Evolutionary conservation across 768 basidiomycete genomes (phyloP), one percentile per base, ranked within the genome.

Genomic region (Trametes elegans): DNA sequence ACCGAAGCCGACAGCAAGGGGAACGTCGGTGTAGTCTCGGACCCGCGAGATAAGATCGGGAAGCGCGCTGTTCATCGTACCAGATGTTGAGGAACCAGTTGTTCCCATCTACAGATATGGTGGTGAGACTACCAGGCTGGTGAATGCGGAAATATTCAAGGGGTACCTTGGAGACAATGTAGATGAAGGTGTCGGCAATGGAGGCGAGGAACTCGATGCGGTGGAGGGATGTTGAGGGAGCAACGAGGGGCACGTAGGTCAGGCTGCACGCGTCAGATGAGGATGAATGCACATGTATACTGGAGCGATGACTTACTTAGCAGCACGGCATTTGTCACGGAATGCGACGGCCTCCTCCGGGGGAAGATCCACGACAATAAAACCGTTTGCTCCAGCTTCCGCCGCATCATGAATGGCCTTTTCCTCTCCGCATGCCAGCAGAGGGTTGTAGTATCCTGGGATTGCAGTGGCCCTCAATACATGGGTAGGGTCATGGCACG

Each of bases 401-500:
- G 74, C 79, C 2, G 94, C 95, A 68, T 97, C 95, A 49, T 85
- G 82, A 23, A 98, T 93, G 5, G 96, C 89, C 68, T 84, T 89
- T 57, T 96, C 91, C 73, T 99, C 97, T 3, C 94, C 94, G 64
- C 98, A 96, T 0, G 95, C 92, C 38, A 98, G 79, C 31, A 98
- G 70, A 13, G 97, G 96, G 68, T 99, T 99, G 72, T 97, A 98
- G 74, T 99, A 99, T 29, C 96, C 96, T 98, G 38, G n/a, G n/a
- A 35, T 34, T 3, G 10, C 23, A 10, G 44, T 47, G n/a, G n/a
- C n/a, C n/a, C 23, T 40, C 21, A 11, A 35, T 16, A 9, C n/a
- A 16, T 13, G 19, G 19, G 44, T 48, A n/a, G 31, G 13, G 35
- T 27, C 28, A n/a, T 13, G 4, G 16, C 19, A n/a, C 11, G 23